A percentile compares a stretch with the other conserved stretches of the same genome.
These are phyloP conservation scores for Lachnellula willkommii DNA, from an alignment of 2,329 filamentous ascomycete species.

Conservation along the genomic window DNA sequence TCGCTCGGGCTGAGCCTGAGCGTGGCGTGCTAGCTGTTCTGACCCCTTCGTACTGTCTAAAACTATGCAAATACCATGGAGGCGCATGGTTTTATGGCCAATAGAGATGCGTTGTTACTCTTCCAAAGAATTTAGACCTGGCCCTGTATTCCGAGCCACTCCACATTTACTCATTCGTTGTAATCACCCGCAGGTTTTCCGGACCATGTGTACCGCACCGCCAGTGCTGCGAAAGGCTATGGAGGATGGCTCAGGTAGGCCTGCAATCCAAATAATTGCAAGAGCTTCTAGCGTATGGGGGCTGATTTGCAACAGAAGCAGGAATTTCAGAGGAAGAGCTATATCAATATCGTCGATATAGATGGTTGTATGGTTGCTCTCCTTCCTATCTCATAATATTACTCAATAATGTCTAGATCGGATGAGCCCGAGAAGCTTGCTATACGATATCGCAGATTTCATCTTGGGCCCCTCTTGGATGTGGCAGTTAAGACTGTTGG, in stretches of 20 bases:
- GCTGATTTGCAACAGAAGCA: constrained; percentile 5
- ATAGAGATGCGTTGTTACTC: neutral
- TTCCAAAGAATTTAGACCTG: neutral
- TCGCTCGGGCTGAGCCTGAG: too few relatives aligned
- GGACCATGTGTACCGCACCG: constrained; percentile 12
- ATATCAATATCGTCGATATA: constrained; percentile 26
- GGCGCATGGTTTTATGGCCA: neutral
- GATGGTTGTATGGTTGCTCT: constrained; percentile 24
- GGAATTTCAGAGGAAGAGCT: constrained; percentile 23
- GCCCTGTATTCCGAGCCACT: neutral
- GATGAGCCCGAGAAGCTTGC: constrained; percentile 25
- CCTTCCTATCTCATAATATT: neutral
- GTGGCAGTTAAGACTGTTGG: constrained; percentile 12
- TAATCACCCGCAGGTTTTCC: constrained; percentile 10
- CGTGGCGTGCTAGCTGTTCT: too few relatives aligned
- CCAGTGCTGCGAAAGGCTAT: constrained; percentile 15
- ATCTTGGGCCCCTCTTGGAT: constrained; percentile 23
- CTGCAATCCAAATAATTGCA: neutral
- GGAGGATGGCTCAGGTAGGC: constrained; percentile 12
- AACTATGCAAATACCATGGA: neutral
- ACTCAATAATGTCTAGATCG: constrained; percentile 19
- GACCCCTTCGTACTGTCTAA: too few relatives aligned
- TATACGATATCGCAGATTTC: constrained; percentile 28
- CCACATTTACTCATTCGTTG: neutral
- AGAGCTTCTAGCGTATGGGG: neutral